phyloP scores from a whole-genome alignment of 2,329 filamentous ascomycete genomes.

The Biscogniauxia marginata region DNA sequence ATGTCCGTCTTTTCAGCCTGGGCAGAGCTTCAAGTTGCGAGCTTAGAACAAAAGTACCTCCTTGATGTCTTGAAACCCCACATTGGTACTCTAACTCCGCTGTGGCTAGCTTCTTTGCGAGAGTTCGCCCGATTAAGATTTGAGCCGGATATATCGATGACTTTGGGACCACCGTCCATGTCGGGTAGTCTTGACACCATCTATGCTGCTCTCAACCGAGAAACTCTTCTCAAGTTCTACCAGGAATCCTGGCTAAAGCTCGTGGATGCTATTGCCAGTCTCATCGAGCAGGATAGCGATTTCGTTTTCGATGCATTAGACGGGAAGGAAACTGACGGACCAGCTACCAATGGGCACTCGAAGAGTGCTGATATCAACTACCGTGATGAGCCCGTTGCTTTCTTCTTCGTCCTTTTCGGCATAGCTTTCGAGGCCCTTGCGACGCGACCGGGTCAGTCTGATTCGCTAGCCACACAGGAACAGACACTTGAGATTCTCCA shows the following conservation, averaged over 20 bases:
- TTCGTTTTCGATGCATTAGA: constrained; percentile 97
- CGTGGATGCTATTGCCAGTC: constrained; percentile 92
- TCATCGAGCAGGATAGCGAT: constrained; percentile 96
- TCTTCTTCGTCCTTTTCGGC: constrained; percentile 98
- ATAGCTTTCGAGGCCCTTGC: constrained; percentile 95
- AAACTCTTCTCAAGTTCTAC: constrained; percentile 92
- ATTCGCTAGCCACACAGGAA: constrained; percentile 68
- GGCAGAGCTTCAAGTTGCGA: constrained; percentile 95
- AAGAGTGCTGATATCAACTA: constrained; percentile 89
- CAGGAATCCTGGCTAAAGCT: constrained; percentile 96
- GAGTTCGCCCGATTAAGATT: constrained; percentile 93
- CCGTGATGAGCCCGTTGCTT: constrained; percentile 93
- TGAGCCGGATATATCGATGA: constrained; percentile 95
- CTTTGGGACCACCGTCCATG: constrained; percentile 74
- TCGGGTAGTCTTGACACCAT: constrained; percentile 89
- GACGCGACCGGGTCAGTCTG: constrained; percentile 66
- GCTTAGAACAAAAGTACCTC: constrained; percentile 86
- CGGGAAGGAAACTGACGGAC: constrained; percentile 64
- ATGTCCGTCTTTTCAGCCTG: constrained; percentile 96
- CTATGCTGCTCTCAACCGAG: constrained; percentile 90
- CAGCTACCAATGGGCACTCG: constrained; percentile 47
- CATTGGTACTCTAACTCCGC: constrained; percentile 81
- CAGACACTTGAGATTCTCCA: constrained; percentile 86
- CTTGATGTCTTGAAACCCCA: constrained; percentile 86
- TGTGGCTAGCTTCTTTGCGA: constrained; percentile 90